Conservation (phyloP, 192 early-diverging fungal species). For the Polychytrium aggregatum region DNA sequence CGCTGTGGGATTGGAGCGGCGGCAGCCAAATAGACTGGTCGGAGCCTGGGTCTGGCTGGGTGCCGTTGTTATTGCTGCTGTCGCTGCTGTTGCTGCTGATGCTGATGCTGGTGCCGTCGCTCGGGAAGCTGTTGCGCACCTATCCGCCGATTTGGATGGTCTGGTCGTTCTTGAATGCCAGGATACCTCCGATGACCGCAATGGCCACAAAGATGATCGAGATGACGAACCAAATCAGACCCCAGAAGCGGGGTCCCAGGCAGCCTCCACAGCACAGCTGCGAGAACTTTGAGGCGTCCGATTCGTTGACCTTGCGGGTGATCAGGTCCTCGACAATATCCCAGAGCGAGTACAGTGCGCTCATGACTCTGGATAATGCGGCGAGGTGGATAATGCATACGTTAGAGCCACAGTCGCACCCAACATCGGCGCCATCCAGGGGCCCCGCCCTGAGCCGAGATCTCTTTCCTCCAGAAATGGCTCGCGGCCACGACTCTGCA, state of each 20-base stretch:
- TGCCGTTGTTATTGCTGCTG: too few relatives aligned
- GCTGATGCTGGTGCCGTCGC: too few relatives aligned
- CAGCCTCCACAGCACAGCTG: constrained; percentile 48
- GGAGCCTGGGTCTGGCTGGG: too few relatives aligned
- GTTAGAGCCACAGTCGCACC: not conserved
- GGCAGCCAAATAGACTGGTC: too few relatives aligned
- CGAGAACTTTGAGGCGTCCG: constrained; percentile 78
- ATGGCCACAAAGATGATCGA: constrained; percentile 67
- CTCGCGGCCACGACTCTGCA: too few relatives aligned
- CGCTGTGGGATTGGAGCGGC: too few relatives aligned
- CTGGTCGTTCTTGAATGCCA: constrained; percentile 60
- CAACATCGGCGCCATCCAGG: too few relatives aligned
- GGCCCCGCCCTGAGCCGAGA: too few relatives aligned
- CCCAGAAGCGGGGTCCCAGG: constrained; percentile 61
- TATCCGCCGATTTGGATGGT: too few relatives aligned
- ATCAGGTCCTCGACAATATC: constrained; percentile 94
- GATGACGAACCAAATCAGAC: constrained; percentile 82
- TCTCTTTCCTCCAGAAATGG: too few relatives aligned
- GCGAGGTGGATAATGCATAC: not conserved
- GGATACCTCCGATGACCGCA: constrained; percentile 69
- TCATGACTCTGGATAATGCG: constrained; percentile 65
- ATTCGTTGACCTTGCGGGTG: constrained; percentile 81
- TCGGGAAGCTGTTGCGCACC: too few relatives aligned
- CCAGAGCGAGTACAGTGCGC: constrained; percentile 81
- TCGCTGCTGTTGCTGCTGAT: too few relatives aligned